Percentiles rank a stretch among this genome's conserved stretches.
Conservation (phyloP, 2,329 filamentous ascomycete species). For the Botrytis sinoallii region DNA sequence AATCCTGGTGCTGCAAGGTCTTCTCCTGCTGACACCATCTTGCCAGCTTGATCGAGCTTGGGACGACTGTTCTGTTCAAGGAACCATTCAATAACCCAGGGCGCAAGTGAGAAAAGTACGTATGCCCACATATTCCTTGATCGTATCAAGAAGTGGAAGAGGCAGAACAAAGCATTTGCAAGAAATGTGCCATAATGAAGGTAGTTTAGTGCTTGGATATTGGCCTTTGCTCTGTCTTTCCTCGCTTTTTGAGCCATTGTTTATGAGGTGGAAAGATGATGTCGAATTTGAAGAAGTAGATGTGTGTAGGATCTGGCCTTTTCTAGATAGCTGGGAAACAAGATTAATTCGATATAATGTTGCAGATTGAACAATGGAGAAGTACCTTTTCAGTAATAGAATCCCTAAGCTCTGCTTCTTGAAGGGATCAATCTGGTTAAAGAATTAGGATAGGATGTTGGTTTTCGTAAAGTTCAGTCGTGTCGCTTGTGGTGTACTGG, state of each 20-base stretch:
- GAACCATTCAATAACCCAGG: conserved; percentile 76
- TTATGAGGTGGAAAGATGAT: background rate
- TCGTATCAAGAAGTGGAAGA: conserved; percentile 62
- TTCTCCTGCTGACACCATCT: conserved; percentile 72
- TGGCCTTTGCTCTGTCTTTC: conserved; percentile 67
- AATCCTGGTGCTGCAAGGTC: conserved; percentile 83
- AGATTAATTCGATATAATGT: background rate
- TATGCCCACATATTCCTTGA: conserved; percentile 67
- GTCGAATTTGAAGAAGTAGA: background rate
- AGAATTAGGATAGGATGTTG: background rate
- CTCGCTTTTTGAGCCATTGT: conserved; percentile 39
- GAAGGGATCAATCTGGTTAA: background rate
- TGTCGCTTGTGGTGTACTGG: background rate
- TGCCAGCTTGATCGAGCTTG: conserved; percentile 52
- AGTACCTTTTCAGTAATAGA: background rate
- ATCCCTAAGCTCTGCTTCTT: too few species aligned
- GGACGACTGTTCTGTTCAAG: conserved; percentile 84
- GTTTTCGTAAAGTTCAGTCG: background rate
- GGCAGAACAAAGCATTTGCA: conserved; percentile 72
- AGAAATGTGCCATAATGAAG: conserved; percentile 73
- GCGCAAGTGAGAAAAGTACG: conserved; percentile 67
- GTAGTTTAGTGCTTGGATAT: conserved; percentile 71
- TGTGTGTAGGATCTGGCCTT: conserved; percentile 5
- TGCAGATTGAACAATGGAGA: background rate
- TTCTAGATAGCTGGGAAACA: background rate